These are phyloP conservation scores for Trifolium fragiferum DNA, from an alignment of 306 rosid species.

Conservation along the genomic window DNA sequence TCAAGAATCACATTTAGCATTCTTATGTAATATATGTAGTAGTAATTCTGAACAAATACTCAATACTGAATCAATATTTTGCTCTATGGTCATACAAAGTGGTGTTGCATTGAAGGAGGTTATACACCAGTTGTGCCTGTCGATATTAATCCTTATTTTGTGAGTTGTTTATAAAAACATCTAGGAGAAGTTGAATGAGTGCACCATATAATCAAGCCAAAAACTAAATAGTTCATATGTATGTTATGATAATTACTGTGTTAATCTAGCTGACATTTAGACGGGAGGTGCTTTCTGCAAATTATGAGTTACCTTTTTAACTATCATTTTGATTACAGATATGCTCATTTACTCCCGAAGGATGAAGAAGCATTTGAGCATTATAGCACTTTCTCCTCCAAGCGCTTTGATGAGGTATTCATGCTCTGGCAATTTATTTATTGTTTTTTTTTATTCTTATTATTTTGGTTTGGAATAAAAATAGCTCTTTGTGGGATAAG, in stretches of 20 bases:
- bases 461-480: neutral
- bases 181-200: slow-evolving; percentile 22
- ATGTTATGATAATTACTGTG: slow-evolving; percentile 5
- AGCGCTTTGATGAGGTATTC: slow-evolving; percentile 94
- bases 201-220: slow-evolving; percentile 24
- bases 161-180: slow-evolving; percentile 11
- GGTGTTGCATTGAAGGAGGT: slow-evolving; percentile 7
- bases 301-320: slow-evolving; percentile 21
- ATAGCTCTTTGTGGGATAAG: neutral
- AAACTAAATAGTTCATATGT: slow-evolving; percentile 27
- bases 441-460: neutral
- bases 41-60: neutral
- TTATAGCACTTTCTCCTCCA: slow-evolving; percentile 74
- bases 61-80: neutral
- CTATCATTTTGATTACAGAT: slow-evolving; percentile 54
- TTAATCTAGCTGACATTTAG: slow-evolving; percentile 22
- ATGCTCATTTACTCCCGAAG: slow-evolving; percentile 87
- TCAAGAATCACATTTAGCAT: slow-evolving; percentile 26
- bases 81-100: slow-evolving; percentile 23
- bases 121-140: slow-evolving; percentile 11
- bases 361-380: slow-evolving; percentile 92
- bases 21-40: slow-evolving; percentile 1
- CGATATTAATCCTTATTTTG: slow-evolving; percentile 6
- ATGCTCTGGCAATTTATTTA: slow-evolving; percentile 27
- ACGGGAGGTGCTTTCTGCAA: slow-evolving; percentile 28